phyloP scores from a whole-genome alignment of 2,329 filamentous ascomycete genomes.

The Dactylellina cionopaga region DNA sequence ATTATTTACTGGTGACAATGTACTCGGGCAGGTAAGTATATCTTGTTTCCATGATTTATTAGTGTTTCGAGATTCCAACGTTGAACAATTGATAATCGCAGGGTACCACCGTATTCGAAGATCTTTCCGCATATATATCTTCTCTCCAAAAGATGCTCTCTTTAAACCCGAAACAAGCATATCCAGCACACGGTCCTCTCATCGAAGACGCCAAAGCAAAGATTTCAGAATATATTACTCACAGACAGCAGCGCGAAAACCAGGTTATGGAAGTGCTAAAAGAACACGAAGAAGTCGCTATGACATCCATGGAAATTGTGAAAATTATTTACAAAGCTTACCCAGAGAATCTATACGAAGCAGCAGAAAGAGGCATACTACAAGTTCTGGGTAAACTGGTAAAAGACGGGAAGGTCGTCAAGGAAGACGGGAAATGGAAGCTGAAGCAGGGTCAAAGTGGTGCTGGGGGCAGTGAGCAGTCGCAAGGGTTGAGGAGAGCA shows the following conservation, averaged over 20 bases:
- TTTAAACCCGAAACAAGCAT: conserved; percentile 70
- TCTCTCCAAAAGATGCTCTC: conserved; percentile 76
- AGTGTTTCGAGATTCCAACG: too few species aligned
- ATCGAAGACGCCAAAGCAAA: conserved; percentile 76
- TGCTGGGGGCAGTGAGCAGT: conserved; percentile 53
- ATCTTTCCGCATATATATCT: conserved; percentile 74
- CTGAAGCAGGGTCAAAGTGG: conserved; percentile 53
- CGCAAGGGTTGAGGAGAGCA: conserved; percentile 47
- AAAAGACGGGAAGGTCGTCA: conserved; percentile 73
- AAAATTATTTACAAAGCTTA: conserved; percentile 85
- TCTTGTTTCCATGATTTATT: background rate
- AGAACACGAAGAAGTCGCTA: conserved; percentile 54
- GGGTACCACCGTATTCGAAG: conserved; percentile 85
- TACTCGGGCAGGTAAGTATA: conserved; percentile 70
- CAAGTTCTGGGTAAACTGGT: conserved; percentile 84
- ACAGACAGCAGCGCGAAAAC: conserved; percentile 80
- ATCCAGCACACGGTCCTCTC: conserved; percentile 87
- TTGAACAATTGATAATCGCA: conserved; percentile 60
- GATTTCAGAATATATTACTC: conserved; percentile 83
- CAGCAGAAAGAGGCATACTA: conserved; percentile 78
- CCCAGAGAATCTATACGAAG: conserved; percentile 76
- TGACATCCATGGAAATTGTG: conserved; percentile 82
- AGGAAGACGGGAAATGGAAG: conserved; percentile 34
- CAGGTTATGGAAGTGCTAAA: conserved; percentile 76
- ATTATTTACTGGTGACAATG: conserved; percentile 89